Percentiles rank a stretch among this genome's conserved stretches.
Conservation (phyloP, 345 rosid species). For the Boechera divaricarpa region DNA sequence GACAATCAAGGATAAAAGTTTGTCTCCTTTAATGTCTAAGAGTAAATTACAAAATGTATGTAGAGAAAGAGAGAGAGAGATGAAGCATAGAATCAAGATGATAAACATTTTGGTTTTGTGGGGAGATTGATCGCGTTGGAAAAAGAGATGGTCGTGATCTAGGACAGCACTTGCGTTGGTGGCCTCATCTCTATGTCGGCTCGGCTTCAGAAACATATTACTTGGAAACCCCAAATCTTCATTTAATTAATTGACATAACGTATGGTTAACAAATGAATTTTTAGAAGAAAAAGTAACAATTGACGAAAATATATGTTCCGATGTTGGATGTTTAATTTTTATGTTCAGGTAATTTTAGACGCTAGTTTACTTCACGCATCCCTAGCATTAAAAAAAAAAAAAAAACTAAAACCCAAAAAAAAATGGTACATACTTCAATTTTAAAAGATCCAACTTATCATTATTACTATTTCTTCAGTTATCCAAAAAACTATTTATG, state of each 20-base stretch:
- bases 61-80: conserved; percentile 30
- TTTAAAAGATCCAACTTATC: not conserved
- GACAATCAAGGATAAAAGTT: conserved; percentile 54
- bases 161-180: conserved; percentile 84
- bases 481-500: no score
- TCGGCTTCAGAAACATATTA: conserved; percentile 52
- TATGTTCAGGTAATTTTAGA: not conserved
- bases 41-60: conserved; percentile 26
- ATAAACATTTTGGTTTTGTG: conserved; percentile 34
- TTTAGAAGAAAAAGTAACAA: not conserved
- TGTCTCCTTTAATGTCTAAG: conserved; percentile 50
- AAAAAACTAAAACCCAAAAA: no score
- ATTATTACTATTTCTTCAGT: no score
- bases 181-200: conserved; percentile 78
- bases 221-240: conserved; percentile 41
- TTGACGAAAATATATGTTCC: not conserved
- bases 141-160: conserved; percentile 55
- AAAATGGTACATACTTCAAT: not conserved
- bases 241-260: conserved; percentile 16
- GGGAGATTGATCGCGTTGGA: conserved; percentile 52
- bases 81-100: conserved; percentile 32
- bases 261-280: conserved; percentile 2
- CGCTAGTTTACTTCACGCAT: not conserved
- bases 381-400: not conserved
- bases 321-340: not conserved